Evolutionary conservation across 2,329 filamentous ascomycete species (phyloP).

Genomic region (Cercospora berteroae): DNA sequence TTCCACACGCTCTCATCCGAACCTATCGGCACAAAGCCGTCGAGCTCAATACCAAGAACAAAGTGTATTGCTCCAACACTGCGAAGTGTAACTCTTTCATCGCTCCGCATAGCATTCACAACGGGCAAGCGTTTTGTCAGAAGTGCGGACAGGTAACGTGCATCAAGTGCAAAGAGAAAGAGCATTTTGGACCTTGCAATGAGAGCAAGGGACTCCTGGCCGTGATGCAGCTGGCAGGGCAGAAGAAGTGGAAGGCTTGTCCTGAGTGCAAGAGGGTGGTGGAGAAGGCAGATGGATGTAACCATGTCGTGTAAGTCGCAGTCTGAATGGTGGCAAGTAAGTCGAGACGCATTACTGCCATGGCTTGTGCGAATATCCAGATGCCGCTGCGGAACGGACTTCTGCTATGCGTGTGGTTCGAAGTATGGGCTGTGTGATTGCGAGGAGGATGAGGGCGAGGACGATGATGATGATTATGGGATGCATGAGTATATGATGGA

Average conservation of each 20-base stretch:
- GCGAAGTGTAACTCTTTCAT: constrained; percentile 21
- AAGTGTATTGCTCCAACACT: constrained; percentile 20
- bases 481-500: not conserved
- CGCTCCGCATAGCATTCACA: constrained; percentile 25
- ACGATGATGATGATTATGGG: constrained; percentile 9
- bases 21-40: constrained; percentile 6
- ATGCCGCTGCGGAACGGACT: constrained; percentile 15
- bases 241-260: constrained; percentile 17
- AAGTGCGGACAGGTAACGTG: constrained; percentile 23
- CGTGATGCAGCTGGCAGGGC: constrained; percentile 3
- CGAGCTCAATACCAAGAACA: constrained; percentile 24
- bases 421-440: constrained; percentile 10
- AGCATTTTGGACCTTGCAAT: constrained; percentile 23
- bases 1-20: constrained; percentile 11
- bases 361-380: not conserved
- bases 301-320: constrained; percentile 18
- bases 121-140: constrained; percentile 26
- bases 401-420: constrained; percentile 19
- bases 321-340: not conserved
- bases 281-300: constrained; percentile 20
- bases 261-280: constrained; percentile 16
- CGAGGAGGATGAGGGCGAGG: constrained; percentile 4
- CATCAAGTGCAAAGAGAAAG: constrained; percentile 21
- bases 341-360: not conserved
- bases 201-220: not conserved